Base-by-base conservation (phyloP, 257 asterid genomes). In the Salvia hispanica region DNA sequence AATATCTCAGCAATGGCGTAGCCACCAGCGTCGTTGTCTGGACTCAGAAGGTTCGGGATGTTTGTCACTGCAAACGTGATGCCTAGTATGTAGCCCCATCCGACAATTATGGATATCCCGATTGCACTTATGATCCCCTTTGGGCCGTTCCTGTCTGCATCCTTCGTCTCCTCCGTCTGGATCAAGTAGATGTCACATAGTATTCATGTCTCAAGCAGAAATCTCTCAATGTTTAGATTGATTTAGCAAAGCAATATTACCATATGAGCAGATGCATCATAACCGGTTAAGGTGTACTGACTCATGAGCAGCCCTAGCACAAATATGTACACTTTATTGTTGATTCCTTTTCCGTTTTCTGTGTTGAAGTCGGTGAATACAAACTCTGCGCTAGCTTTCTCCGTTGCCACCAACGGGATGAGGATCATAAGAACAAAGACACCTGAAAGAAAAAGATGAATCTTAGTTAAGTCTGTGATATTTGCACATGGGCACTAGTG, bases 1-100 rank as follows among this genome's bases (percentile, higher is more conserved):
- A 92, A 92, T 76, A 90, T 76, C 77, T 90, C 82, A 66, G 97
- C 98, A 56, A 90, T 90, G 73, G 97, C 97, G 37, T 93, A 93
- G 50, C 97, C 99, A 46, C 96, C 96, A 56, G 99, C 85, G 70
- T 86, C 96, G 47, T 88, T 93, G 8, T 85, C 75, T 9, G 64
- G 31, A 76, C 69, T 76, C 83, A 93, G 62, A 67, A 93, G 97
- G 72, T 73, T 66, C 2, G 96, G 96, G 56, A 93, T 86, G 74
- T 88, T 53, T 9, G 90, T 90, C 15, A 87, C 96, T 40, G 99
- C 97, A 74, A 90, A 93, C 58, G 99, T 90, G 71, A 93, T 84
- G 18, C 99, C 99, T 3, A 93, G 80, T 67, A 93, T 81, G 69
- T 93, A 93, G 64, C 90, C 96, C 97, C 97, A 93, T n/a, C 98